phyloP scores from a whole-genome alignment of 805 yeast genomes.

The Sugiyamaella marilandica region DNA sequence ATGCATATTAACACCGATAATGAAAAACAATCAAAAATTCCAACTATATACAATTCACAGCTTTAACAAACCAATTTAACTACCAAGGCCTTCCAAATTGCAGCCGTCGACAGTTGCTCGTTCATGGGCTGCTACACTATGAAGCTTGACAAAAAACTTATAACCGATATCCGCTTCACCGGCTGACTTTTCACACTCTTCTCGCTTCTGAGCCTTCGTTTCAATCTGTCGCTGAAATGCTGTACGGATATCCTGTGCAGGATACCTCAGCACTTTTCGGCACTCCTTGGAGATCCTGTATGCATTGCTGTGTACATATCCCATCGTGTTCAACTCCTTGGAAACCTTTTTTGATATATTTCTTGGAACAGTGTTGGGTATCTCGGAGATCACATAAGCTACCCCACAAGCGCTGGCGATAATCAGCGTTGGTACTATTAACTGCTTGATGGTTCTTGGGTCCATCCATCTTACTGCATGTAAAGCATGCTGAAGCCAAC shows the following conservation, averaged over 20 bases:
- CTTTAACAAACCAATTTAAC: slow-evolving; percentile 8
- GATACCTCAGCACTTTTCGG: slow-evolving; percentile 71
- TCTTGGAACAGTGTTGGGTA: slow-evolving; percentile 85
- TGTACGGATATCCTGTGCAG: slow-evolving; percentile 74
- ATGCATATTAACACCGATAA: not conserved
- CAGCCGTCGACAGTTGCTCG: slow-evolving; percentile 38
- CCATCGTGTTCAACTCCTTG: slow-evolving; percentile 56
- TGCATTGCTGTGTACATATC: slow-evolving; percentile 75
- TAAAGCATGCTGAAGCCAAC: slow-evolving; percentile 20
- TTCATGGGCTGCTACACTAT: slow-evolving; percentile 43
- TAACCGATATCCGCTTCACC: slow-evolving; percentile 53
- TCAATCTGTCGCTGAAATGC: slow-evolving; percentile 65
- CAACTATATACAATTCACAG: not conserved
- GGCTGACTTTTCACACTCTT: slow-evolving; percentile 47
- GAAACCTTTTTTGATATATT: slow-evolving; percentile 72
- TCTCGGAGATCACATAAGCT: slow-evolving; percentile 66
- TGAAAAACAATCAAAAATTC: not conserved
- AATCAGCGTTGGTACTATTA: slow-evolving; percentile 51
- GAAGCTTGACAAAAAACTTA: slow-evolving; percentile 49
- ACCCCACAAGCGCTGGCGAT: slow-evolving; percentile 50
- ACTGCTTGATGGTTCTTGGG: slow-evolving; percentile 29
- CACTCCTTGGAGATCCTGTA: slow-evolving; percentile 77
- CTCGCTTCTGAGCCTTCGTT: slow-evolving; percentile 52
- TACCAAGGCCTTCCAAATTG: slow-evolving; percentile 13
- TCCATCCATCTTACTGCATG: slow-evolving; percentile 16